Evolutionary conservation across 257 asterid species (phyloP).

Genomic region (Ilex aquifolium): DNA sequence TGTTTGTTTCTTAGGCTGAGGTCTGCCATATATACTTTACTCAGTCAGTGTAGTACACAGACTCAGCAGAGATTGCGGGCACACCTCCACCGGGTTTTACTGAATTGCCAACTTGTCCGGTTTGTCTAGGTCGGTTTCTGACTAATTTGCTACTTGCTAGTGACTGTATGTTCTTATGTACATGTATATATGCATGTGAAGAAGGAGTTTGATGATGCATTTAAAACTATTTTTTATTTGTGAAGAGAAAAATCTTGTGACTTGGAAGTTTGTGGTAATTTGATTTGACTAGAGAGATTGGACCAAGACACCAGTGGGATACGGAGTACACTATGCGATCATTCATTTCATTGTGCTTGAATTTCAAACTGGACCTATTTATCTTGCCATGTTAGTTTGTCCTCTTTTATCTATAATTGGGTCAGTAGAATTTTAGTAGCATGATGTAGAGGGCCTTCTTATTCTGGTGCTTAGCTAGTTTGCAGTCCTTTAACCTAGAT

Average conservation of each 20-base stretch:
- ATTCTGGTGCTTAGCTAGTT: no score
- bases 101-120: conserved; percentile 92
- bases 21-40: conserved; percentile 81
- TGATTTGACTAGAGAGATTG: conserved; percentile 59
- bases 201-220: background rate
- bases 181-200: background rate
- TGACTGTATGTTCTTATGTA: conserved; percentile 7
- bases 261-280: background rate
- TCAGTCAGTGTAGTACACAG: conserved; percentile 57
- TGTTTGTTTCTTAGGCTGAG: conserved; percentile 62
- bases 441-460: no score
- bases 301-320: conserved; percentile 97
- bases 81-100: conserved; percentile 67
- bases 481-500: no score
- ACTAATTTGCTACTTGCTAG: conserved; percentile 1
- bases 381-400: conserved; percentile 82
- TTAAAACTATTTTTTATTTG: background rate
- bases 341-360: conserved; percentile 90
- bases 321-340: conserved; percentile 86
- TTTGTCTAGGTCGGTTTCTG: conserved; percentile 73
- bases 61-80: conserved; percentile 52
- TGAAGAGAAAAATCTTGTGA: no score
- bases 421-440: no score
- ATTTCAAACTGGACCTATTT: conserved; percentile 83
- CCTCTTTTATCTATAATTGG: conserved; percentile 10